phyloP scores from a whole-genome alignment of 495 filamentous ascomycete genomes.

The Astrothelium macrocarpum region DNA sequence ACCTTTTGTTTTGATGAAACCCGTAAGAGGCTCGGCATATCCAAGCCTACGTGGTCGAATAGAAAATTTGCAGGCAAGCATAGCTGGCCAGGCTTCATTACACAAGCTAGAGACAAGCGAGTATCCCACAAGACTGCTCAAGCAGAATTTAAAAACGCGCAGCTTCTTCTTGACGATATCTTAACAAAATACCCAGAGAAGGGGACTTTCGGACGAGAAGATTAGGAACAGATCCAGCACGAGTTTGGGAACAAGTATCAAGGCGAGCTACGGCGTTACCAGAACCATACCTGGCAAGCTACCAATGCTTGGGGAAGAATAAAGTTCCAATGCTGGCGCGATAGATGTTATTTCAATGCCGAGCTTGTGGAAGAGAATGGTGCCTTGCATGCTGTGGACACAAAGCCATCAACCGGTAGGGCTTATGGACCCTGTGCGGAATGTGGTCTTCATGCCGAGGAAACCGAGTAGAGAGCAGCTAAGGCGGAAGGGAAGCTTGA shows the following conservation, averaged over 20 bases:
- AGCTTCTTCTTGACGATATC: neutral
- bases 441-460: neutral
- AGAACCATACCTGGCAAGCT: neutral
- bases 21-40: neutral
- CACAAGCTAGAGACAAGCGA: neutral
- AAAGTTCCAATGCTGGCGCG: neutral
- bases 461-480: neutral
- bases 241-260: neutral
- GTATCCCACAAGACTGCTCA: neutral
- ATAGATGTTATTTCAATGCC: neutral
- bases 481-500: neutral
- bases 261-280: neutral
- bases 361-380: neutral
- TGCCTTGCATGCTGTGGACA: neutral
- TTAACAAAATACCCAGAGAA: neutral
- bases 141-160: neutral
- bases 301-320: neutral
- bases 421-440: neutral
- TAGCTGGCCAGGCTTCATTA: neutral
- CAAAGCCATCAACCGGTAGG: neutral
- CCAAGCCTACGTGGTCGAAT: neutral
- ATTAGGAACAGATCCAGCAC: neutral
- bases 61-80: neutral
- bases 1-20: constrained; percentile 3
- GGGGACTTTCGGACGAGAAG: neutral